phyloP scores from a whole-genome alignment of 202 grass and related monocot genomes.

The Setaria italica region DNA sequence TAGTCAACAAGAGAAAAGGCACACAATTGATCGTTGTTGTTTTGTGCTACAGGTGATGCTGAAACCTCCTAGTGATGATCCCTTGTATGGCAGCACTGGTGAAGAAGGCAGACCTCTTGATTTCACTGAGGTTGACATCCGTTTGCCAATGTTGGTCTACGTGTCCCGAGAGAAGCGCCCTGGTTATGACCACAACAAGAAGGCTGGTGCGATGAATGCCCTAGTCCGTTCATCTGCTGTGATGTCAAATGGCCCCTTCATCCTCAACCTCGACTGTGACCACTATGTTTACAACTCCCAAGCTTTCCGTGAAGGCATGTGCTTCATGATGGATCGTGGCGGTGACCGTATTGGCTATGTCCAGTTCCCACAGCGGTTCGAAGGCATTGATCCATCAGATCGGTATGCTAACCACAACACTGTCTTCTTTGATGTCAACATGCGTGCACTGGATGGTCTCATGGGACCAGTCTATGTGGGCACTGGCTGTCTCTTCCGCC shows the following conservation, averaged over 20 bases:
- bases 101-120: conserved; percentile 79
- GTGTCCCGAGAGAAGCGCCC: conserved; percentile 94
- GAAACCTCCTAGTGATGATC: conserved; percentile 88
- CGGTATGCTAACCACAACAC: conserved; percentile 99
- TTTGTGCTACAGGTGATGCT: conserved; percentile 79
- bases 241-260: conserved; percentile 99
- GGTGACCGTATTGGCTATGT: conserved; percentile 94
- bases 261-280: conserved; percentile 97
- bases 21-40: not conserved
- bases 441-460: conserved; percentile 86
- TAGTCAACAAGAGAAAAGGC: not conserved
- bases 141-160: conserved; percentile 91
- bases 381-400: conserved; percentile 97
- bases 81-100: conserved; percentile 60
- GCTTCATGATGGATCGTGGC: conserved; percentile 99
- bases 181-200: conserved; percentile 99
- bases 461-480: conserved; percentile 96
- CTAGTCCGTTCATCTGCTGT: conserved; percentile 90
- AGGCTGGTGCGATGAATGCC: conserved; percentile 96
- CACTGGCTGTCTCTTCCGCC: conserved; percentile 93
- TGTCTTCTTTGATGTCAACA: conserved; percentile 97
- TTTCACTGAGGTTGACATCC: conserved; percentile 85
- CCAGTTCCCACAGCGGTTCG: conserved; percentile 94
- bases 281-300: conserved; percentile 96
- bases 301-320: conserved; percentile 95